Evolutionary conservation across 331 rosid genomes (phyloP).

Genomic region (Rosa hybrid): DNA sequence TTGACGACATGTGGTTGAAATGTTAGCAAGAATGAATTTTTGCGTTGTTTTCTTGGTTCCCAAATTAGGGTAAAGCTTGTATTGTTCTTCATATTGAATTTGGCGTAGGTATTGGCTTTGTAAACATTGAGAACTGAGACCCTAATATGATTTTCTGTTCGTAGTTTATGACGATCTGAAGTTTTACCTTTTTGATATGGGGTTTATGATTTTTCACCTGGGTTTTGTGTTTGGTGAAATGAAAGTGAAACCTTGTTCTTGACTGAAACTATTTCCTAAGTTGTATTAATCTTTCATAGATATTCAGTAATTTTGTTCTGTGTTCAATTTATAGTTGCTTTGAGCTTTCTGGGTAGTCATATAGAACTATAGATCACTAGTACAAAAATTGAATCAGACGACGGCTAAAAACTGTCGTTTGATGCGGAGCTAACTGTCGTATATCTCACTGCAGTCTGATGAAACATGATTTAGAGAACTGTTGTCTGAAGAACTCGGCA

Average conservation of each 20-base stretch:
- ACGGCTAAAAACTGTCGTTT: too few species aligned
- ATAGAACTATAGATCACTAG: too few species aligned
- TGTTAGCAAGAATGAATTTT: background rate
- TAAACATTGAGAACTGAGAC: background rate
- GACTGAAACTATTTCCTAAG: background rate
- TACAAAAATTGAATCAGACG: too few species aligned
- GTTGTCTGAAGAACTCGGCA: too few species aligned
- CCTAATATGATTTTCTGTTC: background rate
- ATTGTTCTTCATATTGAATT: too few species aligned
- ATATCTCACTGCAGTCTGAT: too few species aligned
- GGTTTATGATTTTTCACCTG: background rate
- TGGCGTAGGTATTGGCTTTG: background rate
- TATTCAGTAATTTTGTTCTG: background rate
- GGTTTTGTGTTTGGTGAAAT: slow-evolving; percentile 5
- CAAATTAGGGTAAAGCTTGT: background rate
- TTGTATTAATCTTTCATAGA: background rate
- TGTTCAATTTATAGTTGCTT: background rate
- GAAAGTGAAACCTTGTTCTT: background rate
- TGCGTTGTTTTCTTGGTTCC: slow-evolving; percentile 5
- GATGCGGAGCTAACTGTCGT: too few species aligned
- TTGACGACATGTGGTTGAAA: background rate
- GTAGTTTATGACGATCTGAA: background rate
- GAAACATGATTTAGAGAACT: too few species aligned
- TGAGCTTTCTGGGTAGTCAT: background rate
- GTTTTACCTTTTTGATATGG: background rate